A percentile compares a stretch with the other conserved stretches of the same genome.
These are phyloP conservation scores for Linum usitatissimum DNA, from an alignment of 345 rosid genomes.

Conservation along the genomic window DNA sequence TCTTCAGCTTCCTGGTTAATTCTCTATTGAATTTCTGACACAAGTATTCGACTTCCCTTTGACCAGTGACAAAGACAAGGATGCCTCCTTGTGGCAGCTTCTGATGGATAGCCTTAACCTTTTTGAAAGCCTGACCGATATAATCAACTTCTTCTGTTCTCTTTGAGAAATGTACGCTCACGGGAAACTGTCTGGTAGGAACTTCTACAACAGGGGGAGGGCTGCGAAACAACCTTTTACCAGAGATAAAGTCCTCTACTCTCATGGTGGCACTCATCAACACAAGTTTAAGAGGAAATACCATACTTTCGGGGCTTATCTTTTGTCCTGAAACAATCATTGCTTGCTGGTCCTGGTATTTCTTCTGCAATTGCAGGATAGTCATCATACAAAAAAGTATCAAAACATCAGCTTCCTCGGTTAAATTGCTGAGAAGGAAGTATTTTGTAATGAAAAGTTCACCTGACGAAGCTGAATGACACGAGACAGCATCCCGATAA, in stretches of 20 bases:
- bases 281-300: conserved; percentile 65
- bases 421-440: not conserved
- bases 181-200: conserved; percentile 76
- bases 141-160: conserved; percentile 78
- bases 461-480: conserved; percentile 67
- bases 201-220: conserved; percentile 74
- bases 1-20: conserved; percentile 33
- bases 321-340: conserved; percentile 41
- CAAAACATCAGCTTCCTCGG: conserved; percentile 3
- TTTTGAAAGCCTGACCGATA: conserved; percentile 78
- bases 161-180: conserved; percentile 68
- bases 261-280: conserved; percentile 92
- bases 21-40: conserved; percentile 55
- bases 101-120: conserved; percentile 74
- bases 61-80: conserved; percentile 90
- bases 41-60: conserved; percentile 80
- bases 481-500: conserved; percentile 84
- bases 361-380: conserved; percentile 28
- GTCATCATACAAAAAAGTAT: conserved; percentile 8
- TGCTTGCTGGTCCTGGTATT: conserved; percentile 50
- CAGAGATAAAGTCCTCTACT: conserved; percentile 68
- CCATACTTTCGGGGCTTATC: conserved; percentile 36
- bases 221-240: conserved; percentile 46
- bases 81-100: conserved; percentile 81
- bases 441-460: conserved; percentile 11